Base-by-base conservation (phyloP, 2,329 filamentous ascomycete species). In the Aspergillus persii region DNA sequence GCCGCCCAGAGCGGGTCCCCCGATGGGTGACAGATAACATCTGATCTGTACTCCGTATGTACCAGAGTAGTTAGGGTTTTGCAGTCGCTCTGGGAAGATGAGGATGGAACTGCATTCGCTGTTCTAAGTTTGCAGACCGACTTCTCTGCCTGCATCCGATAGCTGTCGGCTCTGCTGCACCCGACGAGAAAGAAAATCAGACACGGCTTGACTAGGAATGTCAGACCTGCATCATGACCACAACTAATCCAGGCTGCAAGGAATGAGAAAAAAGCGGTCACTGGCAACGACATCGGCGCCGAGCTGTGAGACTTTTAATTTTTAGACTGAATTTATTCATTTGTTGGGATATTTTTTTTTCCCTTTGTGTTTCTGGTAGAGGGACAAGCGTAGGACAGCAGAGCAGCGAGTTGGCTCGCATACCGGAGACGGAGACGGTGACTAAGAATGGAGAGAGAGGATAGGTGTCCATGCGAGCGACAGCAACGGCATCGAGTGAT, bases 1-100 rank as follows among this genome's bases (percentile, higher is more conserved):
- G 12, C 18, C 27, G 44, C 18, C 18, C 12, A 30, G 49, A 50
- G 27, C 27, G 27, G 36, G 49, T 50, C 49, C 12, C n/a, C 27
- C 12, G 53, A 48, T 26, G 51, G 26, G 49, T 63, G 61, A 61
- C 54, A 59, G 57, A 61, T 61, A 59, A 61, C 31, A 63, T 59
- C 50, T 54, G 18, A 46, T 44, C 41, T 57, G 33, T 27, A 23
- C 18, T 23, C 18, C 18, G 18, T 23, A 23, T 23, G 18, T 23
- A 23, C 18, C 18, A 23, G 18, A 23, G 18, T 23, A 31, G 44
- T 30, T 58, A 53, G 18, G 23, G 39, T 30, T 53, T 23, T 27
- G 31, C 52, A 23, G 50, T 41, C 9, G 53, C 44, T 30, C n/a
- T 46, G n/a, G 36, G 33, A 23, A 50, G 36, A 12, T 3, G 11